These are phyloP conservation scores for Tulasnella sp. DNA, from an alignment of 768 basidiomycete species.

Conservation along the genomic window DNA sequence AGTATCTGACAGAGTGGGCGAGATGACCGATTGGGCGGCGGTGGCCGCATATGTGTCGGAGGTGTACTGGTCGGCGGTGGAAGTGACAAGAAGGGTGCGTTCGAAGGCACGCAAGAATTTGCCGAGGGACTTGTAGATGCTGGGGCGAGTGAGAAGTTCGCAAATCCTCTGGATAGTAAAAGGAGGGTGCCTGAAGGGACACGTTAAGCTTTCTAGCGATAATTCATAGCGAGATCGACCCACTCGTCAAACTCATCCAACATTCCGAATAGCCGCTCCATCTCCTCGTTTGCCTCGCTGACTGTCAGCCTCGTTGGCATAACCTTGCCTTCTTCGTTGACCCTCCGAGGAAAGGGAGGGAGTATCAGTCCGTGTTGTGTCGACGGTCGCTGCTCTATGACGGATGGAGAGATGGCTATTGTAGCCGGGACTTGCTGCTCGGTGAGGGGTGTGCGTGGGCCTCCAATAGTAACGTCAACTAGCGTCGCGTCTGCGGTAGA, in stretches of 20 bases:
- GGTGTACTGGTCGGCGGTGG: constrained; percentile 73
- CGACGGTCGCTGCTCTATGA: constrained; percentile 44
- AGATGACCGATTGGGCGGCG: constrained; percentile 49
- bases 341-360: constrained; percentile 72
- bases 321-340: constrained; percentile 53
- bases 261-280: constrained; percentile 60
- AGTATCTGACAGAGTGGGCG: constrained; percentile 50
- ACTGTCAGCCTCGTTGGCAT: constrained; percentile 62
- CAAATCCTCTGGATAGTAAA: constrained; percentile 91
- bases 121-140: constrained; percentile 74
- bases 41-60: constrained; percentile 39
- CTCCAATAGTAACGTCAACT: constrained; percentile 28
- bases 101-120: constrained; percentile 90
- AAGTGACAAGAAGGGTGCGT: constrained; percentile 80
- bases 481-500: constrained; percentile 1
- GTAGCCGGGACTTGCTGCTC: constrained; percentile 38
- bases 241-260: constrained; percentile 78
- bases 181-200: constrained; percentile 57
- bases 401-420: constrained; percentile 32
- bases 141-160: constrained; percentile 74
- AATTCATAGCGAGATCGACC: constrained; percentile 41
- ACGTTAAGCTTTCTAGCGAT: constrained; percentile 21
- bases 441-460: constrained; percentile 41
- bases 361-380: constrained; percentile 65
- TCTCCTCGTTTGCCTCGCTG: constrained; percentile 62